These are phyloP conservation scores for Aspergillus intermedius DNA, from an alignment of 2,329 filamentous ascomycete species.

Conservation along the genomic window DNA sequence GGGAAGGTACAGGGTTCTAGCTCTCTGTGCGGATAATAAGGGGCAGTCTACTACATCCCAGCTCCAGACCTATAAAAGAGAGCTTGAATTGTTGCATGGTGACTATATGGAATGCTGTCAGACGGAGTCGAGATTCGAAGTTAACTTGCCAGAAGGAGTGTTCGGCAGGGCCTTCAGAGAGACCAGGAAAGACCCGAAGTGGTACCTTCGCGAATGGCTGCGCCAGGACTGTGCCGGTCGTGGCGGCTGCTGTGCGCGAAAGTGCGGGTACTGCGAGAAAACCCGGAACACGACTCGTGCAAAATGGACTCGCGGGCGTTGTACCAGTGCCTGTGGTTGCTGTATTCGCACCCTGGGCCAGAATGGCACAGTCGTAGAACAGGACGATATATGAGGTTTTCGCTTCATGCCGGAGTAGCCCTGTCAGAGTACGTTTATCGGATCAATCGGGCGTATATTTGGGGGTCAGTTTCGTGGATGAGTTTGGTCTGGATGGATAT, in stretches of 20 bases:
- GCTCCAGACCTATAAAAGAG: neutral
- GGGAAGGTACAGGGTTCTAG: neutral
- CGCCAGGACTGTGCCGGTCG: conserved; percentile 5
- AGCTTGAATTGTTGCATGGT: neutral
- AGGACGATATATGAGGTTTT: neutral
- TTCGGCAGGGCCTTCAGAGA: neutral
- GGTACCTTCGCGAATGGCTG: neutral
- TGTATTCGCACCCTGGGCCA: neutral
- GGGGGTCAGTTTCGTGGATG: neutral
- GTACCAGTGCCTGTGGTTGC: neutral
- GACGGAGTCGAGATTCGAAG: neutral
- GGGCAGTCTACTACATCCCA: no score
- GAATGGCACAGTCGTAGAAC: neutral
- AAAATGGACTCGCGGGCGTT: neutral
- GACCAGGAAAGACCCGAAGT: neutral
- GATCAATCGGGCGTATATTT: neutral
- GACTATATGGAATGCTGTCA: neutral
- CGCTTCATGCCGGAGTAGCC: neutral
- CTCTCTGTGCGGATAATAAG: neutral
- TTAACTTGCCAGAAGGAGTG: neutral
- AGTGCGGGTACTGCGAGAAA: conserved; percentile 4
- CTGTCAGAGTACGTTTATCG: neutral
- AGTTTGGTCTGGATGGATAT: neutral
- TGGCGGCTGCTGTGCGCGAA: conserved; percentile 7
- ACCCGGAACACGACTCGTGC: neutral